Conservation (phyloP, 768 basidiomycete genomes). For the Boletus rex-veris region DNA sequence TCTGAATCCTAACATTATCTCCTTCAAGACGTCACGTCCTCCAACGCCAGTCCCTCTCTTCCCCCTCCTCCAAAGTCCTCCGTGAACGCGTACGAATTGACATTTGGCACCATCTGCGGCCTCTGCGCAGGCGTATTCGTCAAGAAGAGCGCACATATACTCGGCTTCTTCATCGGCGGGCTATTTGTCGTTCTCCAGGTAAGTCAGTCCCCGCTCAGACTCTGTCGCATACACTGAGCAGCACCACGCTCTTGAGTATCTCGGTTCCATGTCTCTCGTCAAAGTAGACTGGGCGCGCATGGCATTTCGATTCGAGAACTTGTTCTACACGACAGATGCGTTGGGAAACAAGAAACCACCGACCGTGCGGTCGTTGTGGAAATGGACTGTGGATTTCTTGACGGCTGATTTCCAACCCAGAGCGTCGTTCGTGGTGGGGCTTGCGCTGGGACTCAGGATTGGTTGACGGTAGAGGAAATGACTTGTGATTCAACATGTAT, state of each 20-base stretch:
- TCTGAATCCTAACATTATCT: constrained; percentile 3
- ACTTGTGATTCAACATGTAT: neutral
- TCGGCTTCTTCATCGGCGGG: constrained; percentile 87
- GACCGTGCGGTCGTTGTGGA: constrained; percentile 62
- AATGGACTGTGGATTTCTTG: constrained; percentile 72
- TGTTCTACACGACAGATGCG: constrained; percentile 64
- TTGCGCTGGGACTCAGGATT: constrained; percentile 75
- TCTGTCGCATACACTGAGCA: constrained; percentile 1
- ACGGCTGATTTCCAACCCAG: constrained; percentile 91
- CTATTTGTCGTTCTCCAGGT: constrained; percentile 91
- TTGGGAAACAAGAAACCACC: constrained; percentile 56
- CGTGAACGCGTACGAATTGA: constrained; percentile 75
- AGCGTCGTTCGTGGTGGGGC: constrained; percentile 83
- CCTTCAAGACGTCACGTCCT: constrained; percentile 8
- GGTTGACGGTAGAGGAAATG: constrained; percentile 45
- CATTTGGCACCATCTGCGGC: constrained; percentile 86
- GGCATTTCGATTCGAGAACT: constrained; percentile 62
- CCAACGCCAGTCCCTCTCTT: constrained; percentile 10
- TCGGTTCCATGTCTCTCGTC: constrained; percentile 68
- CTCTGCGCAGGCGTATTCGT: constrained; percentile 90
- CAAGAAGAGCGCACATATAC: constrained; percentile 86
- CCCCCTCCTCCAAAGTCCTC: constrained; percentile 63
- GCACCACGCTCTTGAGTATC: constrained; percentile 54
- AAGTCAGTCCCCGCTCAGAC: constrained; percentile 14
- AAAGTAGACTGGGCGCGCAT: constrained; percentile 78